Conservation (phyloP, 768 basidiomycete species). For the Trichaptum fuscoviolaceum region DNA sequence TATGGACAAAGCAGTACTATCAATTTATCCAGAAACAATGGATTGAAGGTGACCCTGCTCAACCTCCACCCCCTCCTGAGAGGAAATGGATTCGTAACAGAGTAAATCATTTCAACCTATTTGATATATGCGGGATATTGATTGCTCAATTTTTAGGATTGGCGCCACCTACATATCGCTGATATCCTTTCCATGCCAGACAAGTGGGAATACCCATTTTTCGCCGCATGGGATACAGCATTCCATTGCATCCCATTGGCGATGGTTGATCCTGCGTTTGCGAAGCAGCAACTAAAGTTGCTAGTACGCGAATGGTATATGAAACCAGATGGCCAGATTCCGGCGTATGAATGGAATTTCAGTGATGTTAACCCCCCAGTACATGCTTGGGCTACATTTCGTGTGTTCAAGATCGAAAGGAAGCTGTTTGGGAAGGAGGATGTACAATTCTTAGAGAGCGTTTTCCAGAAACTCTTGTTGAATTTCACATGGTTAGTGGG, state of each 20-base stretch:
- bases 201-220: constrained; percentile 99
- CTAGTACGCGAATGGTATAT: constrained; percentile 99
- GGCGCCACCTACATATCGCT: constrained; percentile 93
- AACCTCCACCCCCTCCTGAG: constrained; percentile 90
- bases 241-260: constrained; percentile 99
- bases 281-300: constrained; percentile 95
- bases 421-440: constrained; percentile 92
- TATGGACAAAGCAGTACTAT: constrained; percentile 99
- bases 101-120: constrained; percentile 34
- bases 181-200: constrained; percentile 99
- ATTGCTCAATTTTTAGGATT: constrained; percentile 50
- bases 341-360: constrained; percentile 99
- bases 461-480: constrained; percentile 94
- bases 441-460: constrained; percentile 87
- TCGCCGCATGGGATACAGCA: constrained; percentile 98
- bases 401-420: constrained; percentile 98
- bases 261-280: constrained; percentile 90
- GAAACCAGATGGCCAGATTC: constrained; percentile 98
- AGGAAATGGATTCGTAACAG: constrained; percentile 80
- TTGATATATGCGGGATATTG: neutral
- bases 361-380: constrained; percentile 98
- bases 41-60: constrained; percentile 92
- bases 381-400: constrained; percentile 98
- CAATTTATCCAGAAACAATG: constrained; percentile 95
- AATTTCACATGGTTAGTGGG: constrained; percentile 88